Percentiles rank a stretch among this genome's conserved stretches.
Evolutionary conservation across 116 monocot genomes (phyloP).

Genomic region (Iris pallida): DNA sequence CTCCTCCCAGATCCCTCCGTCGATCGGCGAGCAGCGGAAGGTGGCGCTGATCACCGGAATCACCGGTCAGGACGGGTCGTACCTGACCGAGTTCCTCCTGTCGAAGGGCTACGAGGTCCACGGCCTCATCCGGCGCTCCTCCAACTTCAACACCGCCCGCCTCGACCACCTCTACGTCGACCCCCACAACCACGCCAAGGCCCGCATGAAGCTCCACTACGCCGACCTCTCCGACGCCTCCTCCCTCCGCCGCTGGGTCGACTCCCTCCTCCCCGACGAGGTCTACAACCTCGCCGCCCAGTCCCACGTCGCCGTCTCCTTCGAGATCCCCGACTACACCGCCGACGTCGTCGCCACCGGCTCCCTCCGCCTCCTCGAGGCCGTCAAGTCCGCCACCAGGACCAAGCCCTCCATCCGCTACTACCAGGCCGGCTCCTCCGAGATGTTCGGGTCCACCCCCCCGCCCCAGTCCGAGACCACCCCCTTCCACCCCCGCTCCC

Average conservation of each 20-base stretch:
- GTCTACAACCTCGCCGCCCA: constrained; percentile 58
- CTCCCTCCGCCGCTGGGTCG: constrained; percentile 89
- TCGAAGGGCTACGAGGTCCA: constrained; percentile 53
- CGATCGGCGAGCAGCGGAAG: constrained; percentile 25
- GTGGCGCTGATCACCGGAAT: constrained; percentile 49
- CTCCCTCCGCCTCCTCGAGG: constrained; percentile 42
- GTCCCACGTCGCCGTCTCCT: constrained; percentile 51
- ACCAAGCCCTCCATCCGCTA: constrained; percentile 3
- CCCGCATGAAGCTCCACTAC: constrained; percentile 91
- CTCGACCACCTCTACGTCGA: constrained; percentile 53
- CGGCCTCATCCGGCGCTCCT: constrained; percentile 52
- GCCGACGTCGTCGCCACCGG: constrained; percentile 54
- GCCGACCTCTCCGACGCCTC: constrained; percentile 95
- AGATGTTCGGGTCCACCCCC: constrained; percentile 49
- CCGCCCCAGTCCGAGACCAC: constrained; percentile 42
- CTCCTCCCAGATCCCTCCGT: constrained; percentile 8
- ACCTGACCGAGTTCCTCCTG: constrained; percentile 50
- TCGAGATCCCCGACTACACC: constrained; percentile 49
- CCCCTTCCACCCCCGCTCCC: constrained; percentile 47
- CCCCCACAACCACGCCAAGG: constrained; percentile 68
- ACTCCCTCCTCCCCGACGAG: constrained; percentile 58
- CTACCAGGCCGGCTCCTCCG: constrained; percentile 46
- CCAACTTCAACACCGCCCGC: constrained; percentile 53
- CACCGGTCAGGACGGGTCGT: constrained; percentile 55
- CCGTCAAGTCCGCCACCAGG: constrained; percentile 25